A percentile compares a stretch with the other conserved stretches of the same genome.
Conservation (phyloP, 208 protist genomes). For the Crithidia fasciculata region DNA sequence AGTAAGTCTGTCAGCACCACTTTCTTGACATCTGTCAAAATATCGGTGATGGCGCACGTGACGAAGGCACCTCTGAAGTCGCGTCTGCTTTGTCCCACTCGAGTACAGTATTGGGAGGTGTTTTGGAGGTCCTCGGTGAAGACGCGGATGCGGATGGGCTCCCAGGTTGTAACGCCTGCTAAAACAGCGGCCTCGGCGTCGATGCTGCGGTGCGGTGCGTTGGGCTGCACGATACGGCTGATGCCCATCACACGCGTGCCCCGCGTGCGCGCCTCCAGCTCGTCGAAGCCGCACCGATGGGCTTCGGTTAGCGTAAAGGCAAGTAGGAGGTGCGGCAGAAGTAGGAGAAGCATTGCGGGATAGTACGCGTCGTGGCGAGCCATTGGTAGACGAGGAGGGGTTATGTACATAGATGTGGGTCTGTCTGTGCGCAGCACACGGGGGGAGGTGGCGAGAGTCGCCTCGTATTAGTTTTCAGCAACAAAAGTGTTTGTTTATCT, state of each 20-base stretch:
- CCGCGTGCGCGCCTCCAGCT: not conserved
- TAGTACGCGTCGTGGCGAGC: not conserved
- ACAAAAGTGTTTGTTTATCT: too few relatives aligned
- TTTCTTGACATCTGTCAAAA: constrained; percentile 50
- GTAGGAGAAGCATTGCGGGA: not conserved
- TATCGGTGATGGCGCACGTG: constrained; percentile 26
- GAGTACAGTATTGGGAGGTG: not conserved
- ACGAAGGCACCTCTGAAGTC: not conserved
- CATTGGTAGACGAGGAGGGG: too few relatives aligned
- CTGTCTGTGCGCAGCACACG: too few relatives aligned
- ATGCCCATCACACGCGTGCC: not conserved
- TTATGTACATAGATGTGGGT: too few relatives aligned
- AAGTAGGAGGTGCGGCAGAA: not conserved
- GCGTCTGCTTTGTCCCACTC: not conserved
- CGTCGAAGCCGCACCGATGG: not conserved
- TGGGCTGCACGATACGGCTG: not conserved
- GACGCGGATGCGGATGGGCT: not conserved
- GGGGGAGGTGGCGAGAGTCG: too few relatives aligned
- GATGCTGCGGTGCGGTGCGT: not conserved
- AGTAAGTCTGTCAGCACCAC: constrained; percentile 26
- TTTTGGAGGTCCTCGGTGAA: not conserved
- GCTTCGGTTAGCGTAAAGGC: not conserved
- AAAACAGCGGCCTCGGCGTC: not conserved
- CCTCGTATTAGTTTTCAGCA: too few relatives aligned
- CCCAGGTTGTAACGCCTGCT: not conserved